Evolutionary conservation across 2,329 filamentous ascomycete genomes (phyloP).

Genomic region (Ploettnerulaceae sp.): DNA sequence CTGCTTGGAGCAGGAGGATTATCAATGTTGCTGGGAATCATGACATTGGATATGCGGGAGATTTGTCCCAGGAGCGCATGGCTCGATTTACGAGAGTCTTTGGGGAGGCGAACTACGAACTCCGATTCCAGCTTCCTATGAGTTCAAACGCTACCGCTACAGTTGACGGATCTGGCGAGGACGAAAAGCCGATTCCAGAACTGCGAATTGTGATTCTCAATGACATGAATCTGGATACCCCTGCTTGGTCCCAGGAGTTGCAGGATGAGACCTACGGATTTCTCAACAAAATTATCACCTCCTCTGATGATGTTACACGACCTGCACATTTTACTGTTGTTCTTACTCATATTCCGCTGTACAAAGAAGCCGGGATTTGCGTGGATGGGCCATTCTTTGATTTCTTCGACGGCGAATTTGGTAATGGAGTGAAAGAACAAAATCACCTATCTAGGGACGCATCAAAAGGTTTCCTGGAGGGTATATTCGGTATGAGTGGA

Average conservation of each 20-base stretch:
- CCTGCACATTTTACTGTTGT: slow-evolving; percentile 72
- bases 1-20: slow-evolving; percentile 66
- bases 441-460: slow-evolving; percentile 76
- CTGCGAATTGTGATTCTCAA: slow-evolving; percentile 84
- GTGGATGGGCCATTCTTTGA: slow-evolving; percentile 79
- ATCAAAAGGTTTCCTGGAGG: slow-evolving; percentile 72
- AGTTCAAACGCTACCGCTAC: slow-evolving; percentile 32
- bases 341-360: slow-evolving; percentile 85
- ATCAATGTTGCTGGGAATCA: slow-evolving; percentile 95
- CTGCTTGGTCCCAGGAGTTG: slow-evolving; percentile 60
- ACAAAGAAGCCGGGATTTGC: slow-evolving; percentile 78
- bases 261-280: slow-evolving; percentile 76
- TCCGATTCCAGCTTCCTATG: slow-evolving; percentile 61
- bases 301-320: slow-evolving; percentile 55
- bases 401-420: slow-evolving; percentile 62
- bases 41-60: slow-evolving; percentile 93
- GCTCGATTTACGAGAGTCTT: slow-evolving; percentile 79
- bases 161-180: slow-evolving; percentile 40
- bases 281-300: slow-evolving; percentile 62
- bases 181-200: slow-evolving; percentile 53
- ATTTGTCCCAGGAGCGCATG: slow-evolving; percentile 72
- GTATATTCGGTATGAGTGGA: slow-evolving; percentile 73
- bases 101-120: slow-evolving; percentile 86
- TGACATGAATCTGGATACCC: slow-evolving; percentile 88
- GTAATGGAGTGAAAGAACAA: slow-evolving; percentile 79